phyloP scores from a whole-genome alignment of 768 basidiomycete genomes.

The Psilocybe cyanescens region DNA sequence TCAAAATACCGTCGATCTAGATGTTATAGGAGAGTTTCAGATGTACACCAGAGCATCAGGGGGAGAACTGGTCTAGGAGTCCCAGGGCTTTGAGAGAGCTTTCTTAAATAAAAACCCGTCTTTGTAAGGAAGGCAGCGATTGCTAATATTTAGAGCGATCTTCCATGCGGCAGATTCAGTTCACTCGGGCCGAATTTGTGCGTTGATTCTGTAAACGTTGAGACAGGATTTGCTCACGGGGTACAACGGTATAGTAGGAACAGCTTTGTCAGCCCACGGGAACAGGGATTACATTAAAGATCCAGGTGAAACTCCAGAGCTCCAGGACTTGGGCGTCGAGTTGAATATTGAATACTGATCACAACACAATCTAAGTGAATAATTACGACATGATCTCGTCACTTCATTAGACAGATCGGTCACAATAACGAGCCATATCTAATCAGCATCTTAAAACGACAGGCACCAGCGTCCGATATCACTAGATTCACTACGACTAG shows the following conservation, averaged over 20 bases:
- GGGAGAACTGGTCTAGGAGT: conserved; percentile 1
- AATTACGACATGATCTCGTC: conserved; percentile 29
- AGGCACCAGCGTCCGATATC: background rate
- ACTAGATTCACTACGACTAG: background rate
- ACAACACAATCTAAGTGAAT: conserved; percentile 20
- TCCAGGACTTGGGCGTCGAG: conserved; percentile 1
- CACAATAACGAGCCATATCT: conserved; percentile 1
- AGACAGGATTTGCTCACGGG: conserved; percentile 4
- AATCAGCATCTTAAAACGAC: conserved; percentile 7
- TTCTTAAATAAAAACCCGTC: conserved; percentile 16
- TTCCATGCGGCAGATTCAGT: conserved; percentile 17
- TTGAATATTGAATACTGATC: background rate
- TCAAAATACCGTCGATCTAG: background rate
- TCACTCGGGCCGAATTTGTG: conserved; percentile 24
- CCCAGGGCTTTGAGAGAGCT: conserved; percentile 1
- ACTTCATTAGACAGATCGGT: background rate
- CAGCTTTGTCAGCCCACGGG: background rate
- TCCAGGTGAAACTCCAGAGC: background rate
- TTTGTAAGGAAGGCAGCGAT: conserved; percentile 29
- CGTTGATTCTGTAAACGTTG: conserved; percentile 1
- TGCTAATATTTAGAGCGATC: conserved; percentile 20
- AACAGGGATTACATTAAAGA: background rate
- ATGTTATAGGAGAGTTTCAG: background rate
- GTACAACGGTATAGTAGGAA: background rate
- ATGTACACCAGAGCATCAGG: conserved; percentile 3